Evolutionary conservation across 2,329 filamentous ascomycete species (phyloP).

Genomic region (Pyricularia sp.): DNA sequence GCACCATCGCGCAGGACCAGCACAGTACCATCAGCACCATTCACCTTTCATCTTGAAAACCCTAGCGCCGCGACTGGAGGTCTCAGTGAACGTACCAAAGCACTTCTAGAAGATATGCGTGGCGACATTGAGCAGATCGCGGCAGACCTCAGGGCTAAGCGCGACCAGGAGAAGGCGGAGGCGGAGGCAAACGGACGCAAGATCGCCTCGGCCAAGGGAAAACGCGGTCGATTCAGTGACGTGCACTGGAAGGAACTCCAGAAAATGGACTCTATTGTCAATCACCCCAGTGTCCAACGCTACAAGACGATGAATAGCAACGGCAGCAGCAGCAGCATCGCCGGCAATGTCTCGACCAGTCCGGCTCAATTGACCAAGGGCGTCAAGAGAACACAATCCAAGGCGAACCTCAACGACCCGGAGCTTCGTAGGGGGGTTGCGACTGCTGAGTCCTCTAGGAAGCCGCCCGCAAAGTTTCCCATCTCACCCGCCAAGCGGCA

Average conservation of each 20-base stretch:
- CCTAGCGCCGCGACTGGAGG: constrained; percentile 33
- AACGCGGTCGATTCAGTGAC: constrained; percentile 70
- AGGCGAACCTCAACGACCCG: constrained; percentile 54
- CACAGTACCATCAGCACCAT: constrained; percentile 44
- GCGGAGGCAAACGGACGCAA: constrained; percentile 46
- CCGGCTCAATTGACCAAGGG: constrained; percentile 12
- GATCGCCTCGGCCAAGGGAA: constrained; percentile 73
- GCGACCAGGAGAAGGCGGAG: constrained; percentile 42
- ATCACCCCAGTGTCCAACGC: constrained; percentile 63
- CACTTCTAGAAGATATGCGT: constrained; percentile 58
- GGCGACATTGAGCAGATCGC: constrained; percentile 65
- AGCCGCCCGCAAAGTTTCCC: constrained; percentile 12
- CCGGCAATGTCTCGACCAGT: not conserved
- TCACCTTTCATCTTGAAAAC: constrained; percentile 54
- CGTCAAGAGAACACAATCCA: constrained; percentile 45
- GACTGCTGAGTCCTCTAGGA: constrained; percentile 19
- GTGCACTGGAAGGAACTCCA: constrained; percentile 83
- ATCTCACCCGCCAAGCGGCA: constrained; percentile 18
- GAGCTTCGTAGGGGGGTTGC: constrained; percentile 18
- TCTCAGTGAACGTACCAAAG: constrained; percentile 52
- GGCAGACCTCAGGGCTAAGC: constrained; percentile 53
- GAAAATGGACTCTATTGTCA: constrained; percentile 95
- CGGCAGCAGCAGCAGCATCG: not conserved
- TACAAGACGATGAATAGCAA: constrained; percentile 8
- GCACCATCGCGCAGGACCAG: constrained; percentile 41